Evolutionary conservation across 148 eudicot genomes (phyloP).

Genomic region (Rhododendron mucronatum): DNA sequence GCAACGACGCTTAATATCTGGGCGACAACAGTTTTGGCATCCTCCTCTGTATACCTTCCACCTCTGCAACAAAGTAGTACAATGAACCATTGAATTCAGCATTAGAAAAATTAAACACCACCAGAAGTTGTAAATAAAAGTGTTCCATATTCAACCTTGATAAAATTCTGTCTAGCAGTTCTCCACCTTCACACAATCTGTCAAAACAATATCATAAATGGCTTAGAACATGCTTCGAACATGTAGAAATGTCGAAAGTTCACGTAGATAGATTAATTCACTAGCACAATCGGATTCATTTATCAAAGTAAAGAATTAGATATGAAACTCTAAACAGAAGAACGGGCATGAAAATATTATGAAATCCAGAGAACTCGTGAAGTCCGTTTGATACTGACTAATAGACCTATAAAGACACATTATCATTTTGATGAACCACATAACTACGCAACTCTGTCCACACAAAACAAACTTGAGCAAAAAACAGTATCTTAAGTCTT

Average conservation of each 20-base stretch:
- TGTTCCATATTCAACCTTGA: constrained; percentile 51
- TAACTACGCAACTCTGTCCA: background rate
- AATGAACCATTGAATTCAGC: background rate
- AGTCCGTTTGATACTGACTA: background rate
- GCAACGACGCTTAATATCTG: constrained; percentile 82
- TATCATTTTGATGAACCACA: background rate
- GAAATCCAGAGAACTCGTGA: background rate
- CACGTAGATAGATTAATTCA: background rate
- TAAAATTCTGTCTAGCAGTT: constrained; percentile 83
- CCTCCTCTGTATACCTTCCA: constrained; percentile 83
- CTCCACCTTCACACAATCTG: constrained; percentile 99
- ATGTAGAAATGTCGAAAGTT: background rate
- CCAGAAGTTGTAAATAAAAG: background rate
- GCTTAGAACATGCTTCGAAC: background rate
- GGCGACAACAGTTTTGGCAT: constrained; percentile 67
- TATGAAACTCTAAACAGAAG: background rate
- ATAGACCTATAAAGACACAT: background rate
- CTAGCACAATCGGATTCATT: background rate
- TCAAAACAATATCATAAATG: constrained; percentile 8
- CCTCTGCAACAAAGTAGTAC: constrained; percentile 48
- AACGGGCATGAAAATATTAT: background rate
- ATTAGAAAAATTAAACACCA: background rate
- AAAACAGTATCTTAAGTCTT: constrained; percentile 3
- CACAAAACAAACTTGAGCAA: background rate
- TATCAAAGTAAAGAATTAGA: background rate